Conservation (phyloP, 805 yeast genomes). For the Metschnikowia dekortorum region DNA sequence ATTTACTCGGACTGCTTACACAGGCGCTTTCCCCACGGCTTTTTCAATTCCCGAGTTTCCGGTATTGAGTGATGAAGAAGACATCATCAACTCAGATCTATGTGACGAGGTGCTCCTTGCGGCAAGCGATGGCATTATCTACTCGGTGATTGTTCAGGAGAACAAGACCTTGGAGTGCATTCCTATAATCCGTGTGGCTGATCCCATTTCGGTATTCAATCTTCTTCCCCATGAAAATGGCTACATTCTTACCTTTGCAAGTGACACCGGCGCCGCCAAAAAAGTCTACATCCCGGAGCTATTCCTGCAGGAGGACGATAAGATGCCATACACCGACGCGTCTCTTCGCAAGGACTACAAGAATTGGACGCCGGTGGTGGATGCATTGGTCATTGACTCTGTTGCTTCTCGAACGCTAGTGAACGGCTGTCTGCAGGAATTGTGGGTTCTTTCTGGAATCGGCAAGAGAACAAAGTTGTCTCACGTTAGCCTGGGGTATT, state of each 20-base stretch:
- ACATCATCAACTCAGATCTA: background rate
- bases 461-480: constrained; percentile 31
- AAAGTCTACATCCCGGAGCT: constrained; percentile 23
- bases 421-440: constrained; percentile 28
- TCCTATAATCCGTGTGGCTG: constrained; percentile 36
- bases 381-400: constrained; percentile 33
- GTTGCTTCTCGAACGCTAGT: constrained; percentile 16
- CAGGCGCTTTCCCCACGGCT: constrained; percentile 39
- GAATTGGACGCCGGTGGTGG: constrained; percentile 48
- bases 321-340: constrained; percentile 20
- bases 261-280: constrained; percentile 38
- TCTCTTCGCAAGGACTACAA: constrained; percentile 27
- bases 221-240: constrained; percentile 8
- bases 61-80: constrained; percentile 9
- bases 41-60: constrained; percentile 25
- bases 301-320: background rate
- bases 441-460: constrained; percentile 40
- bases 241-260: constrained; percentile 32
- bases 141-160: constrained; percentile 23
- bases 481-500: constrained; percentile 31
- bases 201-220: constrained; percentile 29
- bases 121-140: constrained; percentile 32
- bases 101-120: constrained; percentile 30
- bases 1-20: constrained; percentile 20
- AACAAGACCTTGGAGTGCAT: constrained; percentile 12